These are phyloP conservation scores for Tolypocladium tropicale DNA, from an alignment of 2,329 filamentous ascomycete genomes.

Conservation along the genomic window DNA sequence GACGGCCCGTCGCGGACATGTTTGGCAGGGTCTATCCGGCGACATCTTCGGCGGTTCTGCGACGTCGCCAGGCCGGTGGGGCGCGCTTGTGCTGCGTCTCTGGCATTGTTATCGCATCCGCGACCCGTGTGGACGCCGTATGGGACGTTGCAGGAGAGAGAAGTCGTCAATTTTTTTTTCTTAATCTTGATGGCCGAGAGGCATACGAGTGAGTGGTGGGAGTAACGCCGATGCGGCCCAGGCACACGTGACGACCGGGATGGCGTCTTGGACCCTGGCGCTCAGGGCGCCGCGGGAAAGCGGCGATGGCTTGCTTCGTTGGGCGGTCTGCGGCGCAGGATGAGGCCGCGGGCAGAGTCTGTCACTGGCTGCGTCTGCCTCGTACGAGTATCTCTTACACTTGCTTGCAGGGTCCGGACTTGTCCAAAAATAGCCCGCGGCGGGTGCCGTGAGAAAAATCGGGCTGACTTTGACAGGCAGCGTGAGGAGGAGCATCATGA, in stretches of 20 bases:
- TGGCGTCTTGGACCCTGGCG: background rate
- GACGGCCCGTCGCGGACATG: background rate
- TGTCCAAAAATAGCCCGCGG: background rate
- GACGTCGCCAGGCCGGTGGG: background rate
- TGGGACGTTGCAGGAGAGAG: background rate
- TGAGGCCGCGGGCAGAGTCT: background rate
- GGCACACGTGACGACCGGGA: background rate
- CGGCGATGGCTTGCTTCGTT: background rate
- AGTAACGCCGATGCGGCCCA: background rate
- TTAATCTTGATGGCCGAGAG: too few relatives aligned
- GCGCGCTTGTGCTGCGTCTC: background rate
- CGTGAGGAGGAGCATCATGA: background rate
- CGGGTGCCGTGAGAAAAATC: background rate
- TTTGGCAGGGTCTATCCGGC: background rate
- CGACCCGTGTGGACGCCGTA: background rate
- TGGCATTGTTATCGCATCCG: background rate
- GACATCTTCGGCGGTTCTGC: constrained; percentile 6
- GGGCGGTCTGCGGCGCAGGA: background rate
- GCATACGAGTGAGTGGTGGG: too few relatives aligned
- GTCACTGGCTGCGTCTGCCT: background rate
- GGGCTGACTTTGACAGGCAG: background rate
- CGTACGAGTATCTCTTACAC: too few relatives aligned
- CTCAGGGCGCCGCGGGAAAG: background rate
- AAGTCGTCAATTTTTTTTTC: too few relatives aligned
- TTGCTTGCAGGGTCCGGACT: background rate